A percentile compares a stretch with the other conserved stretches of the same genome.
Evolutionary conservation across 140 eudicot genomes (phyloP).

Genomic region (Stevia rebaudiana): DNA sequence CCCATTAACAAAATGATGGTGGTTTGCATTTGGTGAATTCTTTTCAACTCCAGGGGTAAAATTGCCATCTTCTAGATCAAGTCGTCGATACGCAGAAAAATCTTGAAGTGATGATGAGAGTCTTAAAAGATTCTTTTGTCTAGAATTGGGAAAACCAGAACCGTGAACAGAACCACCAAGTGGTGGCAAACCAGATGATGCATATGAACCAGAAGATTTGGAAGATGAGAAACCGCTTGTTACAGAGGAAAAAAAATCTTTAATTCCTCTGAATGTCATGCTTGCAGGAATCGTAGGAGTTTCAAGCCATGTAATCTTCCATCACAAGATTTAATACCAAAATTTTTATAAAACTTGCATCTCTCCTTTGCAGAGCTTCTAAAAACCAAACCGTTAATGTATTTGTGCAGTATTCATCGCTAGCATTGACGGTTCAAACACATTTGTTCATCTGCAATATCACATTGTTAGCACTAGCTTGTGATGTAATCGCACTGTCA

Average conservation of each 20-base stretch:
- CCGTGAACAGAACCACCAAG: slow-evolving; percentile 40
- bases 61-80: slow-evolving; percentile 66
- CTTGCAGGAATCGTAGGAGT: slow-evolving; percentile 17
- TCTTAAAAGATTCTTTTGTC: slow-evolving; percentile 55
- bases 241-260: slow-evolving; percentile 54
- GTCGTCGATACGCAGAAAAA: slow-evolving; percentile 63
- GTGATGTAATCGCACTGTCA: slow-evolving; percentile 8
- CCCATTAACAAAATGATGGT: slow-evolving; percentile 32
- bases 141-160: slow-evolving; percentile 34
- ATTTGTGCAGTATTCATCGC: slow-evolving; percentile 3
- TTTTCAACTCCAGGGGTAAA: slow-evolving; percentile 30
- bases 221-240: slow-evolving; percentile 44
- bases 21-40: slow-evolving; percentile 32
- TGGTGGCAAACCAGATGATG: slow-evolving; percentile 65
- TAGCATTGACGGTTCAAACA: slow-evolving; percentile 16
- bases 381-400: slow-evolving; percentile 16
- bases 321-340: slow-evolving; percentile 18
- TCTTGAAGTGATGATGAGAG: slow-evolving; percentile 93
- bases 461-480: slow-evolving; percentile 13
- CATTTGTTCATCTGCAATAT: slow-evolving; percentile 32
- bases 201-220: slow-evolving; percentile 50
- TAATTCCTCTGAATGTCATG: slow-evolving; percentile 61
- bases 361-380: slow-evolving; percentile 17
- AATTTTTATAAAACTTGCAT: slow-evolving; percentile 7
- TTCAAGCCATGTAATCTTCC: slow-evolving; percentile 21